These are phyloP conservation scores for Botryosphaeria dothidea DNA, from an alignment of 2,329 filamentous ascomycete species.

Conservation along the genomic window DNA sequence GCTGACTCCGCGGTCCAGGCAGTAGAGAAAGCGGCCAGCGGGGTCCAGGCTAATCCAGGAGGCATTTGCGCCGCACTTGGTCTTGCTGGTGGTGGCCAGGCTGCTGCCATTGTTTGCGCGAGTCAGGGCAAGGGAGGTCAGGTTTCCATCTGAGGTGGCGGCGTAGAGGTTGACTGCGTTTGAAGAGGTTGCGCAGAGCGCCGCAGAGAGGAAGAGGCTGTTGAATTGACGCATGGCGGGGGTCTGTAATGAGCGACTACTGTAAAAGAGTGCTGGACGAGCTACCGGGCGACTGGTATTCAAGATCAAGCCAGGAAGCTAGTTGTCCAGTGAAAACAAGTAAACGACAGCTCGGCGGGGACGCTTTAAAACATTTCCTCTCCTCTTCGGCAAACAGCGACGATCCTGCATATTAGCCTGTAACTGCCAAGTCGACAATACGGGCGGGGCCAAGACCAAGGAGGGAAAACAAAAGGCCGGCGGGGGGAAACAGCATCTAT, in stretches of 20 bases:
- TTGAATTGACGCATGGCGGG: background rate
- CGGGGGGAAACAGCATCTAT: background rate
- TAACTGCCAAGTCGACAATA: conserved; percentile 14
- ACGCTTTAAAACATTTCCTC: background rate
- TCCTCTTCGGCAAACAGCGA: background rate
- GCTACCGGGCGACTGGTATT: background rate
- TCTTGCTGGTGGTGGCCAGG: background rate
- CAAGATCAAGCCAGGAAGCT: background rate
- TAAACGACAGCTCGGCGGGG: background rate
- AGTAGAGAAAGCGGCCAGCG: conserved; percentile 55
- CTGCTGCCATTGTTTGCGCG: background rate
- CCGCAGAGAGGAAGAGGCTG: background rate
- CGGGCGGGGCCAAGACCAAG: conserved; percentile 2
- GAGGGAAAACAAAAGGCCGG: background rate
- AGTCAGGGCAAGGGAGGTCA: background rate
- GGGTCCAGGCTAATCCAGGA: conserved; percentile 63
- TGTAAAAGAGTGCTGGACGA: too few species aligned
- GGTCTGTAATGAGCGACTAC: background rate
- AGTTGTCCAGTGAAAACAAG: background rate
- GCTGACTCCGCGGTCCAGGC: conserved; percentile 58
- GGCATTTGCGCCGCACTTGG: conserved; percentile 47
- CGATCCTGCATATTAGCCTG: conserved; percentile 15
- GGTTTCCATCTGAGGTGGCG: conserved; percentile 3
- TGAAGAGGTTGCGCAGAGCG: background rate
- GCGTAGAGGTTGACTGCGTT: conserved; percentile 2